Evolutionary conservation across 805 yeast species (phyloP).

Genomic region (Wickerhamomyces silvicola): DNA sequence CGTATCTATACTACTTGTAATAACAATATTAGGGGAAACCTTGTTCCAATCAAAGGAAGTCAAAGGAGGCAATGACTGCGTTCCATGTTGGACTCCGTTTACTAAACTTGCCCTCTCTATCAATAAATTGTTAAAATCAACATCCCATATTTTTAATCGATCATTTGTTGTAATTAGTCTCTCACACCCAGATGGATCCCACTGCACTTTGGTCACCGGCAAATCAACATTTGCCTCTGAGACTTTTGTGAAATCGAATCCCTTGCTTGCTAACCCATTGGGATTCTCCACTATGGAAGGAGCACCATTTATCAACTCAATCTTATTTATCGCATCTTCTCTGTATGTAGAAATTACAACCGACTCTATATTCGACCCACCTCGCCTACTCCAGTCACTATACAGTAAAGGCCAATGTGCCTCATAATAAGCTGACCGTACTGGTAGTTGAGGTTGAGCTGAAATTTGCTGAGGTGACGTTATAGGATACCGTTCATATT

Average conservation of each 20-base stretch:
- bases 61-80: conserved; percentile 63
- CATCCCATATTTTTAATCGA: conserved; percentile 57
- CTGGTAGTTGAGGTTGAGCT: conserved; percentile 18
- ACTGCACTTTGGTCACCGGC: conserved; percentile 66
- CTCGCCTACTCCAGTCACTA: conserved; percentile 44
- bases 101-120: conserved; percentile 35
- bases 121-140: conserved; percentile 31
- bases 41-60: conserved; percentile 93
- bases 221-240: conserved; percentile 52
- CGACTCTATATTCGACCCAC: conserved; percentile 29
- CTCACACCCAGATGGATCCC: conserved; percentile 51
- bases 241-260: conserved; percentile 37
- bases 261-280: conserved; percentile 19
- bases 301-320: conserved; percentile 43
- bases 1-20: conserved; percentile 88
- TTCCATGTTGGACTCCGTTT: conserved; percentile 32
- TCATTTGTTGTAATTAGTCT: conserved; percentile 68
- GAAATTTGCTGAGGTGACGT: conserved; percentile 8
- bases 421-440: conserved; percentile 37
- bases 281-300: conserved; percentile 19
- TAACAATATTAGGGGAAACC: conserved; percentile 58
- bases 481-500: conserved; percentile 11
- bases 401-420: conserved; percentile 44
- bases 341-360: conserved; percentile 72
- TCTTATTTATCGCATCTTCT: conserved; percentile 67